A percentile compares a stretch with the other conserved stretches of the same genome.
These are phyloP conservation scores for Myxozyma neotropica DNA, from an alignment of 805 yeast genomes.

Conservation along the genomic window DNA sequence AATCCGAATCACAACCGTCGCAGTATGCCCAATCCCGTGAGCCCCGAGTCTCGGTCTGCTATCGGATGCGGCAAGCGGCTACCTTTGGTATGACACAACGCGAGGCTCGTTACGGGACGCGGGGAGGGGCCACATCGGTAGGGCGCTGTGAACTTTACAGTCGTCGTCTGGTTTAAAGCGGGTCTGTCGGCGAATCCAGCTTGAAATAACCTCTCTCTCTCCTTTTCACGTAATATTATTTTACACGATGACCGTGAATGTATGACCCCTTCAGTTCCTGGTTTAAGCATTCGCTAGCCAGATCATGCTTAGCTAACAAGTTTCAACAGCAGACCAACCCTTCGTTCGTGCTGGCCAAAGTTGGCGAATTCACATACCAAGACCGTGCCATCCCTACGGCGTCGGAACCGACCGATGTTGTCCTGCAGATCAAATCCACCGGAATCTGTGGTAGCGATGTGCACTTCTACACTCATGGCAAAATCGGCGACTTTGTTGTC, in stretches of 20 bases:
- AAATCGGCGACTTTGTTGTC: slow-evolving; percentile 51
- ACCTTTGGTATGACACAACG: too few species aligned
- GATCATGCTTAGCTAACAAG: not conserved
- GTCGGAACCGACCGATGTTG: slow-evolving; percentile 17
- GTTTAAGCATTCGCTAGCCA: not conserved
- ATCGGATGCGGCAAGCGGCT: too few species aligned
- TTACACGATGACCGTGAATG: slow-evolving; percentile 10
- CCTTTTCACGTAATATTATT: too few species aligned
- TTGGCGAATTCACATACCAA: slow-evolving; percentile 50
- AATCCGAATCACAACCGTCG: too few species aligned
- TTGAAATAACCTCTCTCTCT: too few species aligned
- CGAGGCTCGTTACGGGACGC: too few species aligned
- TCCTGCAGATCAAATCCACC: slow-evolving; percentile 41
- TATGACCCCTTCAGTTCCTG: not conserved
- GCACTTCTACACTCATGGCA: slow-evolving; percentile 60
- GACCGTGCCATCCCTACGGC: slow-evolving; percentile 44
- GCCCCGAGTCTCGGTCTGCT: too few species aligned
- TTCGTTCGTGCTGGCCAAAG: slow-evolving; percentile 50
- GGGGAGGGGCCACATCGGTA: too few species aligned
- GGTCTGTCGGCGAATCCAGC: too few species aligned
- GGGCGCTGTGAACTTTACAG: too few species aligned
- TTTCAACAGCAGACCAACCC: slow-evolving; percentile 40
- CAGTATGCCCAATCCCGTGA: too few species aligned
- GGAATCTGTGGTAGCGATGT: slow-evolving; percentile 69
- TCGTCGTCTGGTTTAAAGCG: too few species aligned